These are phyloP conservation scores for Clathrospora elynae DNA, from an alignment of 2,329 filamentous ascomycete species.

Conservation along the genomic window DNA sequence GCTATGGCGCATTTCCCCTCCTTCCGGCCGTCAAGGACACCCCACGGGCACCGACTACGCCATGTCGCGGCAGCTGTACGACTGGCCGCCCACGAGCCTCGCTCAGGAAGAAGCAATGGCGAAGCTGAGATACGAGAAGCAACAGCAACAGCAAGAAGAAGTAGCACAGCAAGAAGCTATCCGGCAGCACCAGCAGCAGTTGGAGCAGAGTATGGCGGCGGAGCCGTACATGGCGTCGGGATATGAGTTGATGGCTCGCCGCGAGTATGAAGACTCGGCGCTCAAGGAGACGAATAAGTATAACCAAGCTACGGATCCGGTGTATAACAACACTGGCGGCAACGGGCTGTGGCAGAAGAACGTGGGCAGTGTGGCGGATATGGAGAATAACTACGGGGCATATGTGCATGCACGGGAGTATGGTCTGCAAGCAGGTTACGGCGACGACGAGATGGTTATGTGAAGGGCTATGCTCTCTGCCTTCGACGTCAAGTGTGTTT, in stretches of 20 bases:
- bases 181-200: conserved; percentile 33
- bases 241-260: conserved; percentile 71
- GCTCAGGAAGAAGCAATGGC: conserved; percentile 62
- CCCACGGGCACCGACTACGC: conserved; percentile 53
- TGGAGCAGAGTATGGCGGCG: conserved; percentile 44
- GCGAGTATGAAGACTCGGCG: conserved; percentile 65
- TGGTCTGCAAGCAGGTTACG: conserved; percentile 49
- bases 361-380: conserved; percentile 50
- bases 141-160: conserved; percentile 50
- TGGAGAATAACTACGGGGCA: conserved; percentile 72
- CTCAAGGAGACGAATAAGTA: conserved; percentile 52
- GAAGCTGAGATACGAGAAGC: conserved; percentile 64
- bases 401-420: conserved; percentile 60
- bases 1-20: conserved; percentile 82
- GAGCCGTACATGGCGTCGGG: conserved; percentile 87
- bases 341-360: conserved; percentile 57
- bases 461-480: no score
- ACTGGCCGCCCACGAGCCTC: conserved; percentile 62
- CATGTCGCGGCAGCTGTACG: conserved; percentile 47
- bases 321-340: conserved; percentile 58
- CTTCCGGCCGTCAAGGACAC: conserved; percentile 48
- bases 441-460: conserved; percentile 51
- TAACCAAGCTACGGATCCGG: conserved; percentile 67
- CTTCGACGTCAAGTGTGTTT: no score
- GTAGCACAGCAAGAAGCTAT: conserved; percentile 37